A percentile compares a stretch with the other conserved stretches of the same genome.
Evolutionary conservation across 495 filamentous ascomycete genomes (phyloP).

Genomic region (Margaritispora aquatica): DNA sequence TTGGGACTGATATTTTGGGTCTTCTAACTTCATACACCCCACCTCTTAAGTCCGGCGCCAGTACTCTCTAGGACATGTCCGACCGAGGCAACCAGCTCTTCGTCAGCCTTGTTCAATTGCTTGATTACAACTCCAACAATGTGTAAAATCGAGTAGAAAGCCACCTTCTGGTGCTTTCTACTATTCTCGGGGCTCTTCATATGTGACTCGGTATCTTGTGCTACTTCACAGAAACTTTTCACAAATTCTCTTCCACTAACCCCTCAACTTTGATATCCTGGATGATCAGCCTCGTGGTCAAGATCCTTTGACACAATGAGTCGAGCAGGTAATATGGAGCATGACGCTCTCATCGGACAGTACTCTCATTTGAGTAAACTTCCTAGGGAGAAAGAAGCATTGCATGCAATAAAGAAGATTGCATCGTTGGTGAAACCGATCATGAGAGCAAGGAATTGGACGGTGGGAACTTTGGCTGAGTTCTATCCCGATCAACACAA

Average conservation of each 20-base stretch:
- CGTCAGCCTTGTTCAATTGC: background rate
- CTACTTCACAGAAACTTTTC: background rate
- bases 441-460: slow-evolving; percentile 83
- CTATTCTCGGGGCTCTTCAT: background rate
- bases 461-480: slow-evolving; percentile 71
- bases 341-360: slow-evolving; percentile 63
- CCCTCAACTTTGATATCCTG: background rate
- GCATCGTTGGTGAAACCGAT: slow-evolving; percentile 92
- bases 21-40: too few relatives aligned
- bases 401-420: slow-evolving; percentile 73
- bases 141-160: background rate
- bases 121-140: background rate
- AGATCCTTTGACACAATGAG: slow-evolving; percentile 39
- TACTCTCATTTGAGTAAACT: slow-evolving; percentile 75
- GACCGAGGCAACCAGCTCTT: background rate
- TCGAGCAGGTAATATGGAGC: slow-evolving; percentile 32
- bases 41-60: background rate
- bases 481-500: slow-evolving; percentile 74
- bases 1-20: too few relatives aligned
- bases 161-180: background rate
- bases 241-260: background rate
- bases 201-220: too few relatives aligned
- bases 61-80: background rate
- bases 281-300: slow-evolving; percentile 1
- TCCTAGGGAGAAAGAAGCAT: slow-evolving; percentile 70